Evolutionary conservation across 2,329 filamentous ascomycete species (phyloP).

Genomic region (Daldinia sp.): DNA sequence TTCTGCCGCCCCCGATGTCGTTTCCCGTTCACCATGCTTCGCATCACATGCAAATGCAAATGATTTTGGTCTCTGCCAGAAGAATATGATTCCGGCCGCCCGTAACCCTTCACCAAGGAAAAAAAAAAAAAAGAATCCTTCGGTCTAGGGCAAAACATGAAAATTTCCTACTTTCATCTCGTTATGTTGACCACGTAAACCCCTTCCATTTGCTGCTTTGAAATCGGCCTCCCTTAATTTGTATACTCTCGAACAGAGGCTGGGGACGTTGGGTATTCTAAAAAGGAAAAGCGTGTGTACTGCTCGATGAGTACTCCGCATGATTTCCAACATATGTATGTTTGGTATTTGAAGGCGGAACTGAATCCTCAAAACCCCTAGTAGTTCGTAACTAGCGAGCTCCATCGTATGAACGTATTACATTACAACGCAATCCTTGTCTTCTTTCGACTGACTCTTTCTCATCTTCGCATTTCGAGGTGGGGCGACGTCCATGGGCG

Average conservation of each 20-base stretch:
- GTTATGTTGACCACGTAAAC: constrained; percentile 19
- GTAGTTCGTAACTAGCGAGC: constrained; percentile 12
- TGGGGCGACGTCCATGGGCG: constrained; percentile 68
- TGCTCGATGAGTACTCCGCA: constrained; percentile 29
- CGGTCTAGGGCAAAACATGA: constrained; percentile 39
- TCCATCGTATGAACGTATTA: constrained; percentile 51
- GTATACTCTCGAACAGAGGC: constrained; percentile 15
- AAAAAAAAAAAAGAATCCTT: constrained; percentile 21
- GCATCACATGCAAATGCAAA: constrained; percentile 43
- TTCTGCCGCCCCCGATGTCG: constrained; percentile 8
- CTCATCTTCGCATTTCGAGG: constrained; percentile 64
- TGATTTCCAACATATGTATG: constrained; percentile 38
- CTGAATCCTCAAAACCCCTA: neutral
- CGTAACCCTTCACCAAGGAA: constrained; percentile 23
- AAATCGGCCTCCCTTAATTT: constrained; percentile 13
- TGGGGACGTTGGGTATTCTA: constrained; percentile 37
- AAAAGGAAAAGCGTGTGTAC: constrained; percentile 31
- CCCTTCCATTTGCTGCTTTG: constrained; percentile 14
- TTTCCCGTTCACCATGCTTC: constrained; percentile 21
- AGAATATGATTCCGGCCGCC: constrained; percentile 31
- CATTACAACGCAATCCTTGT: constrained; percentile 71
- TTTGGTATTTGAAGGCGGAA: constrained; percentile 16
- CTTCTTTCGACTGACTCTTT: constrained; percentile 57
- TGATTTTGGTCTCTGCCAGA: constrained; percentile 36
- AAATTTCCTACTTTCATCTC: constrained; percentile 28